Evolutionary conservation across 352 stramenopile genomes (phyloP).

Genomic region (Pythium volutum): DNA sequence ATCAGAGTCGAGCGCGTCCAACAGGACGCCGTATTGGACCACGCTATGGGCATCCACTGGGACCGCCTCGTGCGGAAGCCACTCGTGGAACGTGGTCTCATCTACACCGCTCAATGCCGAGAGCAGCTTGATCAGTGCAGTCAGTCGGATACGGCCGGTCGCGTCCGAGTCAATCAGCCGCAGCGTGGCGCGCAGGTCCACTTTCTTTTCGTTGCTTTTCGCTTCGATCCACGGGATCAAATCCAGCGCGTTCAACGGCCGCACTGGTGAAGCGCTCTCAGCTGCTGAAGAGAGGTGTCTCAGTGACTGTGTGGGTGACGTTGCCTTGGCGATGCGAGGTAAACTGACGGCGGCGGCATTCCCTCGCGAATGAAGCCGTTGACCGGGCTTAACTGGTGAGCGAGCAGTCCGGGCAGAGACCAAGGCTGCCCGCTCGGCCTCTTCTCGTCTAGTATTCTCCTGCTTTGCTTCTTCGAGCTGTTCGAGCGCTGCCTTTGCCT

Average conservation of each 20-base stretch:
- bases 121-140: slow-evolving; percentile 11
- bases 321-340: slow-evolving; percentile 6
- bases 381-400: slow-evolving; percentile 17
- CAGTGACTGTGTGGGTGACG: neutral
- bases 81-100: neutral
- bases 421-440: slow-evolving; percentile 27
- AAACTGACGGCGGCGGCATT: neutral
- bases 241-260: neutral
- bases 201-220: slow-evolving; percentile 13
- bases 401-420: slow-evolving; percentile 25
- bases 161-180: slow-evolving; percentile 9
- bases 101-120: slow-evolving; percentile 12
- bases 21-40: slow-evolving; percentile 13
- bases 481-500: slow-evolving; percentile 42
- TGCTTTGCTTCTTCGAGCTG: slow-evolving; percentile 30
- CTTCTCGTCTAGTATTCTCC: slow-evolving; percentile 21
- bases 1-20: neutral
- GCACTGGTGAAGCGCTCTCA: neutral
- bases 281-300: neutral
- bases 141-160: slow-evolving; percentile 10
- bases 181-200: slow-evolving; percentile 14
- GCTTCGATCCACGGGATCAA: slow-evolving; percentile 8
- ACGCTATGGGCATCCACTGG: neutral
- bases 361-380: slow-evolving; percentile 10
- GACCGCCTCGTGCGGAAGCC: slow-evolving; percentile 8